Conservation (phyloP, 345 rosid species). For the Melaleuca quinquenervia region DNA sequence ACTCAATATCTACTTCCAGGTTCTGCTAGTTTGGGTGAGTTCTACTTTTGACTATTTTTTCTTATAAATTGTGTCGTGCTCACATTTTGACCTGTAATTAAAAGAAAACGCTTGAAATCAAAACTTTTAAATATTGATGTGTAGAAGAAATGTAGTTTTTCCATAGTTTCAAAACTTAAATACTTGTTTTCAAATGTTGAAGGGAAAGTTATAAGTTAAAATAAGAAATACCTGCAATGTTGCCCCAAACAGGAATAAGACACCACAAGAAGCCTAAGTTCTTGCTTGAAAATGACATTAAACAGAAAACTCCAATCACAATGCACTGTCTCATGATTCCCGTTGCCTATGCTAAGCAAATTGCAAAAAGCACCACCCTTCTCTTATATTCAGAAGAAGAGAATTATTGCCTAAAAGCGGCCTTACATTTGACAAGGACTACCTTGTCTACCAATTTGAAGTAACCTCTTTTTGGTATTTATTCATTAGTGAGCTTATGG, state of each 20-base stretch:
- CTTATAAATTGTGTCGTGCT: not conserved
- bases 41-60: not conserved
- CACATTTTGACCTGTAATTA: not conserved
- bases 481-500: not conserved
- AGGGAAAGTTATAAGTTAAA: not conserved
- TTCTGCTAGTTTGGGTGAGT: not conserved
- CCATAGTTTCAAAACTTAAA: not conserved
- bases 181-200: not conserved
- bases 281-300: not conserved
- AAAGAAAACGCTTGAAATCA: not conserved
- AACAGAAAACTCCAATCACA: not conserved
- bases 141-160: not conserved
- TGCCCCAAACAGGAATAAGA: not conserved
- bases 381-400: not conserved
- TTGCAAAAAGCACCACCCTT: not conserved
- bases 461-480: not conserved
- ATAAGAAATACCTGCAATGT: not conserved
- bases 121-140: not conserved
- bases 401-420: not conserved
- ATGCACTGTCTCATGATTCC: not conserved
- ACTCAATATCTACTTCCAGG: not conserved
- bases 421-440: not conserved
- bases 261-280: not conserved
- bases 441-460: not conserved
- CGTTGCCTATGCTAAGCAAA: not conserved